A percentile compares a stretch with the other conserved stretches of the same genome.
Conservation (phyloP, 2,329 filamentous ascomycete genomes). For the Westerdykella ornata region DNA sequence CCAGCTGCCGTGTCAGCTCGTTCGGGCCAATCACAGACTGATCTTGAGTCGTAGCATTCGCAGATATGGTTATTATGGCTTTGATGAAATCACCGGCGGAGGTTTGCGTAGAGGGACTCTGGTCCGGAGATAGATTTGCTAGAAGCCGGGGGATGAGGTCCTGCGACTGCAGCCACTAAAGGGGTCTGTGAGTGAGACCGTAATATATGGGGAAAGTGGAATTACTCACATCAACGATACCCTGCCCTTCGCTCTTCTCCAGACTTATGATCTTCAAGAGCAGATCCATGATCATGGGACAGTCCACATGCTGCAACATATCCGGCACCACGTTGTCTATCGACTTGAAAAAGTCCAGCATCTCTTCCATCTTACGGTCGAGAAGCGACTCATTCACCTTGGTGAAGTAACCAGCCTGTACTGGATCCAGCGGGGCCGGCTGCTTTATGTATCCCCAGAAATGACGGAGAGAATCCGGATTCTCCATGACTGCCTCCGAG, state of each 20-base stretch:
- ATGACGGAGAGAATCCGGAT: slow-evolving; percentile 65
- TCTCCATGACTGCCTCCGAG: slow-evolving; percentile 83
- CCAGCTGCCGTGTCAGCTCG: slow-evolving; percentile 87
- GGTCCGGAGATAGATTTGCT: slow-evolving; percentile 76
- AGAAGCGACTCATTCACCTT: slow-evolving; percentile 98
- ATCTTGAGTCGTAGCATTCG: slow-evolving; percentile 95
- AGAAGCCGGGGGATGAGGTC: slow-evolving; percentile 80
- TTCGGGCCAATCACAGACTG: slow-evolving; percentile 99
- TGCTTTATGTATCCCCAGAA: slow-evolving; percentile 90
- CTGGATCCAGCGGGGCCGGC: slow-evolving; percentile 77
- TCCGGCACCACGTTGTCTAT: slow-evolving; percentile 74
- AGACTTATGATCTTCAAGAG: slow-evolving; percentile 94
- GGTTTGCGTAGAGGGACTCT: slow-evolving; percentile 86
- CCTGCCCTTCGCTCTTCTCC: slow-evolving; percentile 86
- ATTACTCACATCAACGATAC: slow-evolving; percentile 76
- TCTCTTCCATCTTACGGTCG: slow-evolving; percentile 96
- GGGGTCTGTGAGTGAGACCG: background rate
- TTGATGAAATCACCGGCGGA: slow-evolving; percentile 97
- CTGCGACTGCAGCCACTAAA: slow-evolving; percentile 83
- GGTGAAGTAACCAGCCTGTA: slow-evolving; percentile 96
- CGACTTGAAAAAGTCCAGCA: slow-evolving; percentile 83
- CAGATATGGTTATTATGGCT: slow-evolving; percentile 97
- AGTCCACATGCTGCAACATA: slow-evolving; percentile 90
- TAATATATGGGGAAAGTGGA: background rate
- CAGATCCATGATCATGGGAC: slow-evolving; percentile 96